Base-by-base conservation (phyloP, 2,329 filamentous ascomycete species). In the Clonostachys solani region DNA sequence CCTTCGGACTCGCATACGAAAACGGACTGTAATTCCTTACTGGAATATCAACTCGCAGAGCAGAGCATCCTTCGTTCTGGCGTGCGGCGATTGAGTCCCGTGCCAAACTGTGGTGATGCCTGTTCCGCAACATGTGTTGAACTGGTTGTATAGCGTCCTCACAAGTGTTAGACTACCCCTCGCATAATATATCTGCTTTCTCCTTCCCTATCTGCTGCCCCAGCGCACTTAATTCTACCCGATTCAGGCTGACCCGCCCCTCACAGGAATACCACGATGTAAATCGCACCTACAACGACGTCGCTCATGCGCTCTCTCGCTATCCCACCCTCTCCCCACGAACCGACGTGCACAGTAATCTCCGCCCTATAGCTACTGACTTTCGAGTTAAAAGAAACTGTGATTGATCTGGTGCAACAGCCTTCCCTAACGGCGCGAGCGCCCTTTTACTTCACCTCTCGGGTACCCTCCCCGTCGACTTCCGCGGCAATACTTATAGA, bases 81-180 rank as follows among this genome's bases (percentile, higher is more conserved):
- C 23, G 9, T 29, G 23, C 23, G 23, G 23, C 40, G 12, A n/a
- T 13, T 23, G 40, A 42, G 44, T 60, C 72, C 23, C 23, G 23
- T 29, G 23, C 23, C 23, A 29, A 29, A 29, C 23, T 61, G 23
- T 29, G 23, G 23, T 29, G 50, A 83, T 83, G 77, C 82, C 84
- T 58, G 88, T 96, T 63, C 87, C 89, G 59, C 91, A 95, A 68
- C 88, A 91, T 71, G 86, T 95, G 51, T 77, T 97, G 60, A 92
- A 91, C 71, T 97, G 92, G 92, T 83, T 97, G 6, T 96, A 95
- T 71, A 94, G 89, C 69, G 86, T 96, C 47, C 72, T 97, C 49
- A 89, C 86, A 40, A 89, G 84, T 59, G 87, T 90, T 71, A 43
- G 74, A 44, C 19, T 56, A 23, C 16, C 17, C 33, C 36, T 42